Percentiles rank a stretch among this genome's conserved stretches.
Conservation (phyloP, 2,329 filamentous ascomycete genomes). For the Pestalotiopsis sp. region DNA sequence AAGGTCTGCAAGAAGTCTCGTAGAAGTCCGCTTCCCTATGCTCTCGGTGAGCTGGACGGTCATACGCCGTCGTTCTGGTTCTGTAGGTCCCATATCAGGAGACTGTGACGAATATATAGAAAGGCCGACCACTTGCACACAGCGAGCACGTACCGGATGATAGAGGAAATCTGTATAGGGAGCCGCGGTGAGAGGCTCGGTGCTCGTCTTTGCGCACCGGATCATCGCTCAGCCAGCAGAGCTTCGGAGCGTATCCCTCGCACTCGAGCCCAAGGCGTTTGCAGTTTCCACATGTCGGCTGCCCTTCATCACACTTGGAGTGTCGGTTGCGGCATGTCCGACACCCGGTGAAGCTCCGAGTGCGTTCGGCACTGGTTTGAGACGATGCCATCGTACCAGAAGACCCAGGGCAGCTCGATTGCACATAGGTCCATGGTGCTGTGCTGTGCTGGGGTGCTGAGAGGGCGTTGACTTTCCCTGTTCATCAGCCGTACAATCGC, state of each 20-base stretch:
- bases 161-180: constrained; percentile 42
- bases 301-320: constrained; percentile 46
- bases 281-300: constrained; percentile 41
- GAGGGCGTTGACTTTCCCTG: constrained; percentile 4
- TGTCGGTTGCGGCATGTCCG: constrained; percentile 40
- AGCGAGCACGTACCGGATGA: constrained; percentile 31
- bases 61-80: constrained; percentile 34
- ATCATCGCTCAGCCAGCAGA: constrained; percentile 33
- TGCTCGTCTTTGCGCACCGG: constrained; percentile 18
- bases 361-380: constrained; percentile 4
- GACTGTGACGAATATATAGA: background rate
- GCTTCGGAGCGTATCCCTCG: constrained; percentile 40
- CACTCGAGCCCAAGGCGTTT: constrained; percentile 35
- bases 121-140: background rate
- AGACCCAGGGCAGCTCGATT: background rate
- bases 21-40: constrained; percentile 27
- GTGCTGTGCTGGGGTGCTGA: background rate
- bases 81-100: constrained; percentile 15
- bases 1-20: constrained; percentile 27
- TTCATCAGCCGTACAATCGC: background rate
- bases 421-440: background rate
- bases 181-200: constrained; percentile 16
- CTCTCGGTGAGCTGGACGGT: constrained; percentile 35
- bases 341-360: constrained; percentile 35
- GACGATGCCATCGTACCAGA: background rate